Percentiles rank a stretch among this genome's conserved stretches.
These are phyloP conservation scores for Juglanconis juglandina DNA, from an alignment of 2,329 filamentous ascomycete species.

Conservation along the genomic window DNA sequence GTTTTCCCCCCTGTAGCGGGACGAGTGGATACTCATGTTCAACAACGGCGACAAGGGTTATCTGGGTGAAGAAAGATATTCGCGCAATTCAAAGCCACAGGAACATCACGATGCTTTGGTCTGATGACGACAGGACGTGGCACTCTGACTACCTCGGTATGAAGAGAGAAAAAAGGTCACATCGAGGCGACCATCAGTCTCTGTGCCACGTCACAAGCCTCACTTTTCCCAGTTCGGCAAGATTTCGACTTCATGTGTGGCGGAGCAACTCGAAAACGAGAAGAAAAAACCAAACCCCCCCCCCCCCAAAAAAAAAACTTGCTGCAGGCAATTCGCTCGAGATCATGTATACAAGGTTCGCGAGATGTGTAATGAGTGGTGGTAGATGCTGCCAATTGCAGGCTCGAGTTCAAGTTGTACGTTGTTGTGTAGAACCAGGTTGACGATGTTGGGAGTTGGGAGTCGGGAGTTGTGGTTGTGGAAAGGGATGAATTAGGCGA, in stretches of 20 bases:
- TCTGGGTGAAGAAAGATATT: neutral
- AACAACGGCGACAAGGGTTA: neutral
- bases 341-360: neutral
- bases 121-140: neutral
- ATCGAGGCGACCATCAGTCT: neutral
- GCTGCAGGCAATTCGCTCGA: neutral
- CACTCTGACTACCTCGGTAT: too few relatives aligned
- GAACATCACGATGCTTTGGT: neutral
- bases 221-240: slow-evolving; percentile 23
- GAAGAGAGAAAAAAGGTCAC: neutral
- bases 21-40: neutral
- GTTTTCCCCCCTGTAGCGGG: slow-evolving; percentile 5
- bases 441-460: neutral
- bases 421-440: neutral
- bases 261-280: slow-evolving; percentile 31
- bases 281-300: slow-evolving; percentile 15
- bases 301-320: neutral
- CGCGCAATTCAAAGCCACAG: neutral
- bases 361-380: neutral
- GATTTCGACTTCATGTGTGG: slow-evolving; percentile 30
- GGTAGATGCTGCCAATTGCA: neutral
- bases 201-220: slow-evolving; percentile 46
- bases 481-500: slow-evolving; percentile 4
- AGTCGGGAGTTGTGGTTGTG: neutral
- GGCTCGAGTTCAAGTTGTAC: neutral